A percentile compares a stretch with the other conserved stretches of the same genome.
Evolutionary conservation across 768 basidiomycete species (phyloP).

Genomic region (Tulasnella sp.): DNA sequence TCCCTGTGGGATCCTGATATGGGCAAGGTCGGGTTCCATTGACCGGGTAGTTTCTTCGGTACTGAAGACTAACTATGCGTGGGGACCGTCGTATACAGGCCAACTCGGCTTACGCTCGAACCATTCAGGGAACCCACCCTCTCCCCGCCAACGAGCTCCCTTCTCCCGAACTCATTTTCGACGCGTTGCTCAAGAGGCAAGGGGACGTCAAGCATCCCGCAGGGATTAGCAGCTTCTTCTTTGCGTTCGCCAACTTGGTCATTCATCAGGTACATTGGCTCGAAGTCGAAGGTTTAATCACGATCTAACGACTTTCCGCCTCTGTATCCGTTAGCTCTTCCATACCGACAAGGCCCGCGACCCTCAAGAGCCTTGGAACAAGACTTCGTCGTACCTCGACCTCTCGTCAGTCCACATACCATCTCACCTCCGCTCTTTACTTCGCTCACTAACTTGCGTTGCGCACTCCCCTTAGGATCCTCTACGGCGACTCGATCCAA

Average conservation of each 20-base stretch:
- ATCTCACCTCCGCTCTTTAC: not conserved
- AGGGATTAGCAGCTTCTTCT: slow-evolving; percentile 19
- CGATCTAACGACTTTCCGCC: not conserved
- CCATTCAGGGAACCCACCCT: slow-evolving; percentile 35
- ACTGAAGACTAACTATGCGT: not conserved
- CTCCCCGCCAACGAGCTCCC: slow-evolving; percentile 36
- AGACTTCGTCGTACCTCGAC: slow-evolving; percentile 7
- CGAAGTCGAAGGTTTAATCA: not conserved
- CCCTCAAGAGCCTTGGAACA: not conserved
- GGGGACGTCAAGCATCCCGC: slow-evolving; percentile 18
- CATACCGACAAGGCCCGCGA: not conserved
- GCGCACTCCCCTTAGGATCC: not conserved
- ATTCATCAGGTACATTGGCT: not conserved
- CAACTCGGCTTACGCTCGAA: slow-evolving; percentile 43
- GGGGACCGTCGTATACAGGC: not conserved
- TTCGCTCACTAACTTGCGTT: not conserved
- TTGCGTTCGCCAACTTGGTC: slow-evolving; percentile 14
- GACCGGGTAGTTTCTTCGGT: not conserved
- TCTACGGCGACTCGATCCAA: slow-evolving; percentile 40
- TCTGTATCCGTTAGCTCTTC: not conserved
- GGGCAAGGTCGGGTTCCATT: slow-evolving; percentile 26
- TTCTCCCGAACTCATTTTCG: slow-evolving; percentile 33
- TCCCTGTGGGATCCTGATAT: slow-evolving; percentile 41
- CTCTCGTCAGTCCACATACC: not conserved
- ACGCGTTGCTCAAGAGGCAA: slow-evolving; percentile 27